phyloP scores from a whole-genome alignment of 805 yeast genomes.

The Wickerhamiella domercqiae region DNA sequence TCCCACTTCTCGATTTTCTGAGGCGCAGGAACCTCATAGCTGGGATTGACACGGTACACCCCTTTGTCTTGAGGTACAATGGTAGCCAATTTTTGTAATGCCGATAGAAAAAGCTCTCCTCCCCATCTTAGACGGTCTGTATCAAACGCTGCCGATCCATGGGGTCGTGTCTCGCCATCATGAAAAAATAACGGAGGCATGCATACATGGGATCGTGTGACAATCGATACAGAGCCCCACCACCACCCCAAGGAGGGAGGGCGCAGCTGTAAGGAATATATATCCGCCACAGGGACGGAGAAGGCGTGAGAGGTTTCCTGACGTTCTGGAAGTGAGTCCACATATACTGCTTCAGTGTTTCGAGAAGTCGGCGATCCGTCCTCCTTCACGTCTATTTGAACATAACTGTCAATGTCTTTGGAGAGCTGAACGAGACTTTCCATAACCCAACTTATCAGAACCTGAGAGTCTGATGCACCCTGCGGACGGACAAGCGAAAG shows the following conservation, averaged over 20 bases:
- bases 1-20: slow-evolving; percentile 28
- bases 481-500: slow-evolving; percentile 47
- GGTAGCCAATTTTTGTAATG: slow-evolving; percentile 39
- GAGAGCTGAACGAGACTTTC: slow-evolving; percentile 25
- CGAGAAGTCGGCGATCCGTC: slow-evolving; percentile 8
- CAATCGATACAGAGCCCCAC: slow-evolving; percentile 74
- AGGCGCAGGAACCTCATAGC: slow-evolving; percentile 14
- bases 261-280: slow-evolving; percentile 71
- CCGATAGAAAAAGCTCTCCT: slow-evolving; percentile 57
- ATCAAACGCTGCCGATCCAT: slow-evolving; percentile 29
- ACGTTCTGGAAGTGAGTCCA: slow-evolving; percentile 37
- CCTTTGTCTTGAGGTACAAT: slow-evolving; percentile 62
- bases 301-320: slow-evolving; percentile 53
- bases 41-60: slow-evolving; percentile 63
- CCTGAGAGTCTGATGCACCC: slow-evolving; percentile 33
- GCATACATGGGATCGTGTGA: slow-evolving; percentile 44
- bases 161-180: slow-evolving; percentile 77
- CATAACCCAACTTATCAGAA: slow-evolving; percentile 55
- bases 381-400: slow-evolving; percentile 34
- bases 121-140: slow-evolving; percentile 47
- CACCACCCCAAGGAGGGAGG: slow-evolving; percentile 80
- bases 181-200: slow-evolving; percentile 84
- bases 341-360: slow-evolving; percentile 22
- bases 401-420: slow-evolving; percentile 33
- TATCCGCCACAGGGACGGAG: slow-evolving; percentile 38